These are phyloP conservation scores for Casuarina equisetifolia DNA, from an alignment of 306 rosid species.

Conservation along the genomic window DNA sequence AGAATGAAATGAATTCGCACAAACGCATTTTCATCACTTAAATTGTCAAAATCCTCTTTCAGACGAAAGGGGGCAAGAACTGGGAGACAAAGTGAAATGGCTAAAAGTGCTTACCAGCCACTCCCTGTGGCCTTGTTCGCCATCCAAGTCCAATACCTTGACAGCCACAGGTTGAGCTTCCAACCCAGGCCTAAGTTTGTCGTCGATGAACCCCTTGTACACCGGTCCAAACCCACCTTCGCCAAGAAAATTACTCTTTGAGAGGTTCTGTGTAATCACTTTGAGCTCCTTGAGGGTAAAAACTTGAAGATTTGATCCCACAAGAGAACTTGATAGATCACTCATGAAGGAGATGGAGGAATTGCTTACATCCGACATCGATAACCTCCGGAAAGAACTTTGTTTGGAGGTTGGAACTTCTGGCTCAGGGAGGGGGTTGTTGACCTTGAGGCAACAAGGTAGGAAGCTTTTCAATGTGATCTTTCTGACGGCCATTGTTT, in stretches of 20 bases:
- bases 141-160: slow-evolving; percentile 74
- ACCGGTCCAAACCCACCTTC: slow-evolving; percentile 97
- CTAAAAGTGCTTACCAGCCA: slow-evolving; percentile 69
- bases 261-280: slow-evolving; percentile 55
- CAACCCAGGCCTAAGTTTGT: slow-evolving; percentile 56
- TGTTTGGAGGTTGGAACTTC: slow-evolving; percentile 36
- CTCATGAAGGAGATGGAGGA: slow-evolving; percentile 65
- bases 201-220: slow-evolving; percentile 78
- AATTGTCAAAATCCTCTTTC: not conserved
- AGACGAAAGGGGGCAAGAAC: too few species aligned
- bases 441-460: slow-evolving; percentile 55
- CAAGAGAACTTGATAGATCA: slow-evolving; percentile 68
- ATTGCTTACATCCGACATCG: slow-evolving; percentile 70
- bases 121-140: slow-evolving; percentile 93
- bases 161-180: slow-evolving; percentile 69
- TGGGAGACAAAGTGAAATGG: not conserved
- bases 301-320: slow-evolving; percentile 76
- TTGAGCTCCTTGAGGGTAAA: slow-evolving; percentile 69
- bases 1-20: not conserved
- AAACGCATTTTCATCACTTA: not conserved
- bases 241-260: slow-evolving; percentile 60
- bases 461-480: slow-evolving; percentile 36
- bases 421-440: slow-evolving; percentile 21
- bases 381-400: slow-evolving; percentile 50
- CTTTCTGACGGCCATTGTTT: slow-evolving; percentile 50